Evolutionary conservation across 768 basidiomycete genomes (phyloP).

Genomic region (Serendipita sp.): DNA sequence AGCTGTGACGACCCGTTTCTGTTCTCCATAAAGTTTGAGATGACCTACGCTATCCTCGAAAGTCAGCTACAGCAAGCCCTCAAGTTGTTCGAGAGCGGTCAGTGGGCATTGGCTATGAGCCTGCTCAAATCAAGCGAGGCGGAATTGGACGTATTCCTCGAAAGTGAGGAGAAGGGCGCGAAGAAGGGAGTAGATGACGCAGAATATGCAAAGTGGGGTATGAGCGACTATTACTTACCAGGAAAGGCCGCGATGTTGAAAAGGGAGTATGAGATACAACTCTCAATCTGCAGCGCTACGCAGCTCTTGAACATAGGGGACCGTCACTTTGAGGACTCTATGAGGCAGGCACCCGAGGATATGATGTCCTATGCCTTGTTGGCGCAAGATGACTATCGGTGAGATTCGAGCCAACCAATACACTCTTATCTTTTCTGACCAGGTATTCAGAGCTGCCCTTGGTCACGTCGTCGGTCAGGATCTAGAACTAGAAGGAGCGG

Average conservation of each 20-base stretch:
- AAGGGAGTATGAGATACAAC: background rate
- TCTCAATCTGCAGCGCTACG: background rate
- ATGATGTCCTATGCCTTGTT: background rate
- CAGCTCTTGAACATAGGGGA: background rate
- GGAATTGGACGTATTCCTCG: background rate
- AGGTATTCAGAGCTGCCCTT: background rate
- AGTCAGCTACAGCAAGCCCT: background rate
- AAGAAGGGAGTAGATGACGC: background rate
- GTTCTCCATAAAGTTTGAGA: background rate
- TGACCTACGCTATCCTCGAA: background rate
- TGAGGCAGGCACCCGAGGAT: background rate
- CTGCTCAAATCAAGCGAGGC: background rate
- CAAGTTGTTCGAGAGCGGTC: background rate
- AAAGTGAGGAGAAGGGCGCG: background rate
- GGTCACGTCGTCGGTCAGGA: background rate
- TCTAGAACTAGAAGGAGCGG: background rate
- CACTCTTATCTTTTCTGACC: background rate
- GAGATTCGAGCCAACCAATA: background rate
- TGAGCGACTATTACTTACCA: background rate
- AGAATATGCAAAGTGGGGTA: background rate
- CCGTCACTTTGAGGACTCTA: background rate
- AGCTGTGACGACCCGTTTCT: background rate
- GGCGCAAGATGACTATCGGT: conserved; percentile 1
- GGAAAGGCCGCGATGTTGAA: background rate
- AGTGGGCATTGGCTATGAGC: conserved; percentile 3